These are phyloP conservation scores for Avena sativa DNA, from an alignment of 176 grass and related monocot species.

Conservation along the genomic window DNA sequence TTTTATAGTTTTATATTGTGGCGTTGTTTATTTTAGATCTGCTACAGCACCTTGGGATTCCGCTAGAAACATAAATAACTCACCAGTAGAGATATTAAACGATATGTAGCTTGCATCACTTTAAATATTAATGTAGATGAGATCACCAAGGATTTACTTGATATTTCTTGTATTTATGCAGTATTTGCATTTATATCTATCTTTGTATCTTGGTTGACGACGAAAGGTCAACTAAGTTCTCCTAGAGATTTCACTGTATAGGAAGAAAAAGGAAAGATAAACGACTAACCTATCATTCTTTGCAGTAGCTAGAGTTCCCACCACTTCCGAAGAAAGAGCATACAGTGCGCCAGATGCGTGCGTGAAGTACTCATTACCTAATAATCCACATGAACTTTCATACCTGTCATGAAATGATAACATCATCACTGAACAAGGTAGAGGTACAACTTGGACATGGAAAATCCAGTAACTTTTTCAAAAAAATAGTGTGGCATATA, in stretches of 20 bases:
- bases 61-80: background rate
- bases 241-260: background rate
- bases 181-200: background rate
- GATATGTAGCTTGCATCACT: background rate
- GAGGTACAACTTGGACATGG: constrained; percentile 9
- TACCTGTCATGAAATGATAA: constrained; percentile 59
- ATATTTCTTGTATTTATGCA: background rate
- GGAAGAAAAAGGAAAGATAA: constrained; percentile 16
- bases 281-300: constrained; percentile 78
- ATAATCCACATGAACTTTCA: constrained; percentile 85
- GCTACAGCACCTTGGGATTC: background rate
- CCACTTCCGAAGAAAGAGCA: constrained; percentile 87
- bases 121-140: background rate
- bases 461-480: background rate
- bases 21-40: constrained; percentile 4
- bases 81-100: background rate
- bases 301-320: constrained; percentile 65
- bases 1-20: background rate
- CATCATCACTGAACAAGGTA: constrained; percentile 27
- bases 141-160: background rate
- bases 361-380: constrained; percentile 85
- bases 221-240: constrained; percentile 31
- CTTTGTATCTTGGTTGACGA: background rate
- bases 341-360: constrained; percentile 89
- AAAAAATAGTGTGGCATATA: background rate